Evolutionary conservation across 768 basidiomycete species (phyloP).

Genomic region (Russula earlei): DNA sequence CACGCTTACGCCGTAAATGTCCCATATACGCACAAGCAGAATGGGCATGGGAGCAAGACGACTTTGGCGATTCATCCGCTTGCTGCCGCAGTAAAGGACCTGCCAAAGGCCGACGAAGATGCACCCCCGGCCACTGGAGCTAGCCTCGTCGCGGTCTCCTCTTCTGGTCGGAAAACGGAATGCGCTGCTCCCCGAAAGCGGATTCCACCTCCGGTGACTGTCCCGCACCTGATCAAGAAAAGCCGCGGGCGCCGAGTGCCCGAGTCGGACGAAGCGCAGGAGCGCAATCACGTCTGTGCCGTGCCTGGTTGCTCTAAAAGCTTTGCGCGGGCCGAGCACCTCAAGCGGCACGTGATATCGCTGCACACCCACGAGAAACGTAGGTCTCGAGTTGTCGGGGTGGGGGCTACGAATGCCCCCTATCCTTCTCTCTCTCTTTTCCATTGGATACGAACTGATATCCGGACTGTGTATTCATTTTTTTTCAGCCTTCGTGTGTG

Average conservation of each 20-base stretch:
- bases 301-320: slow-evolving; percentile 70
- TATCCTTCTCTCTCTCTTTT: neutral
- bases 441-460: neutral
- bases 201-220: slow-evolving; percentile 44
- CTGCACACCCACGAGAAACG: slow-evolving; percentile 83
- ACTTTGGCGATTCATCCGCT: neutral
- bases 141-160: neutral
- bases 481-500: slow-evolving; percentile 45
- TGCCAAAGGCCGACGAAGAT: neutral
- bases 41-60: neutral
- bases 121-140: neutral
- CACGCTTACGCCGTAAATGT: slow-evolving; percentile 13
- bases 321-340: slow-evolving; percentile 70
- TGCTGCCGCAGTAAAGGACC: neutral
- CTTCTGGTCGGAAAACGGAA: neutral
- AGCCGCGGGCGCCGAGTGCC: slow-evolving; percentile 73
- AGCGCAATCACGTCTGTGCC: slow-evolving; percentile 52
- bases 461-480: neutral
- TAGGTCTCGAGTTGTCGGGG: slow-evolving; percentile 31
- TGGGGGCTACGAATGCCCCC: too few species aligned
- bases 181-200: neutral
- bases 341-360: slow-evolving; percentile 71
- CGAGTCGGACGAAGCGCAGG: slow-evolving; percentile 23
- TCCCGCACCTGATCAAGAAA: slow-evolving; percentile 72
- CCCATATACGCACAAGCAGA: neutral